Evolutionary conservation across 202 grass and related monocot genomes (phyloP).

Genomic region (Schoenoplectus triqueter): DNA sequence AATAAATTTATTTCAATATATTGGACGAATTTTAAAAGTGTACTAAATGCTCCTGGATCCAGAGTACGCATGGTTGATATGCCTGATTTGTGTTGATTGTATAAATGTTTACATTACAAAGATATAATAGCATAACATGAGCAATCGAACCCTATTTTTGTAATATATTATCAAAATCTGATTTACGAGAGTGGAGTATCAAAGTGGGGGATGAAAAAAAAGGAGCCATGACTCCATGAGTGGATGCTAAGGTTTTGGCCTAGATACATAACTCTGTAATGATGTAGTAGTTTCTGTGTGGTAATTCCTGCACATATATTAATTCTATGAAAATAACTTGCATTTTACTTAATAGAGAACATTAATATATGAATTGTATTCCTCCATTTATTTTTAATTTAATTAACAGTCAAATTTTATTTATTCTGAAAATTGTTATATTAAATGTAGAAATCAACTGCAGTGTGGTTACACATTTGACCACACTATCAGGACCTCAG

Average conservation of each 20-base stretch:
- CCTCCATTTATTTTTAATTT: neutral
- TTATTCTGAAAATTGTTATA: neutral
- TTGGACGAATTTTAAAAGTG: neutral
- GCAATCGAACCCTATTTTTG: neutral
- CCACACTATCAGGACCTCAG: neutral
- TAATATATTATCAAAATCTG: too few species aligned
- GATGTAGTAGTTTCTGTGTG: neutral
- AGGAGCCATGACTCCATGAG: neutral
- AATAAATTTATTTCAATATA: neutral
- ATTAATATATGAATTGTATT: neutral
- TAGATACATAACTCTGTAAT: neutral
- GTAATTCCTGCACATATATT: neutral
- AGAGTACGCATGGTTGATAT: neutral
- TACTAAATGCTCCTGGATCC: neutral
- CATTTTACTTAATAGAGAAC: neutral
- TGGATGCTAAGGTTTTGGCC: conserved; percentile 16
- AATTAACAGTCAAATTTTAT: neutral
- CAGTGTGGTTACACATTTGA: neutral
- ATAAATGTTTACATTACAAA: neutral
- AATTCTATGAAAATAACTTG: neutral
- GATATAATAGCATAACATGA: neutral
- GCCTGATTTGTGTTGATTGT: neutral
- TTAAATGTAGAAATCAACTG: neutral
- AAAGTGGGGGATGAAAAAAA: neutral
- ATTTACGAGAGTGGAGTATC: neutral